Percentiles rank a stretch among this genome's conserved stretches.
Evolutionary conservation across 2,329 filamentous ascomycete species (phyloP).

Genomic region (Septoria petroselini): DNA sequence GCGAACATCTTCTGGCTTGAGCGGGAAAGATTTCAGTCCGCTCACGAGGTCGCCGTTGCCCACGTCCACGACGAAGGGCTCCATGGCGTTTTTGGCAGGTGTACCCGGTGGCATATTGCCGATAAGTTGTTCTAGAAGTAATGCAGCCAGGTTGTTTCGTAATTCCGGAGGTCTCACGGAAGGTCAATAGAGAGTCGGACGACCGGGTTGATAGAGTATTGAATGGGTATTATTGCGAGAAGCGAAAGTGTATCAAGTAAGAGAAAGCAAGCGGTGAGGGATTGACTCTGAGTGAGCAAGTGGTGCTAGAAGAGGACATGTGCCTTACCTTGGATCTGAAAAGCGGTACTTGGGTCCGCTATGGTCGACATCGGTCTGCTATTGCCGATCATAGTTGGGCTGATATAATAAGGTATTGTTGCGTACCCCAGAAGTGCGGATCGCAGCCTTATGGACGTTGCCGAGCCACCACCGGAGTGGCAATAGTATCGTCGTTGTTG

Average conservation of each 20-base stretch:
- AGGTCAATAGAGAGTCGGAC: too few species aligned
- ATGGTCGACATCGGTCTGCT: not conserved
- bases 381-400: conserved; percentile 15
- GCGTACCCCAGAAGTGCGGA: conserved; percentile 3
- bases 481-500: not conserved
- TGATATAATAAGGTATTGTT: not conserved
- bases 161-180: too few species aligned
- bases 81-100: conserved; percentile 8
- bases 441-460: conserved; percentile 1
- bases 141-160: conserved; percentile 1
- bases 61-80: conserved; percentile 18
- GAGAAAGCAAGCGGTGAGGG: too few species aligned
- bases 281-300: too few species aligned
- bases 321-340: not conserved
- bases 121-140: conserved; percentile 1
- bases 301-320: not conserved
- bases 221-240: too few species aligned
- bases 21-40: conserved; percentile 14
- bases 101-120: conserved; percentile 2
- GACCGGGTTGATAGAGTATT: too few species aligned
- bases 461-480: not conserved
- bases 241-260: too few species aligned
- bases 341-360: not conserved
- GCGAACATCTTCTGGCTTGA: conserved; percentile 11
- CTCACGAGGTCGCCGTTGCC: conserved; percentile 16